A percentile compares a stretch with the other conserved stretches of the same genome.
These are phyloP conservation scores for Fagus sylvatica DNA, from an alignment of 306 rosid species.

Conservation along the genomic window DNA sequence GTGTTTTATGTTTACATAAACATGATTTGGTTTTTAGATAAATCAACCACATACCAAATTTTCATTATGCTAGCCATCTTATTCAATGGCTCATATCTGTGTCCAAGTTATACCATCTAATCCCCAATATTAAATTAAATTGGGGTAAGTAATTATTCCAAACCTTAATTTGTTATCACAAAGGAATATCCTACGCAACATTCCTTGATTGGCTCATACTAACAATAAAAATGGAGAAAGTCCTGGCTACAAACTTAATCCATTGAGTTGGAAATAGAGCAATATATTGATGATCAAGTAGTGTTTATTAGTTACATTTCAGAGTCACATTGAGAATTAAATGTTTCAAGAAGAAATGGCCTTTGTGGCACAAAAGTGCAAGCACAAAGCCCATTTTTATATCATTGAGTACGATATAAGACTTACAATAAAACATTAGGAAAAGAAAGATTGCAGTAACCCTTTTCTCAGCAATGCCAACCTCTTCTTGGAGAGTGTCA, in stretches of 20 bases:
- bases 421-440: conserved; percentile 6
- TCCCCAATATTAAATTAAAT: background rate
- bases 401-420: background rate
- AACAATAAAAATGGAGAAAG: background rate
- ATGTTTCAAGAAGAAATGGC: background rate
- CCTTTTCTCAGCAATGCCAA: conserved; percentile 12
- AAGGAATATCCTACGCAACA: background rate
- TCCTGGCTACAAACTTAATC: background rate
- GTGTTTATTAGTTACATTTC: background rate
- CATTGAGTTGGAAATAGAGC: background rate
- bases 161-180: background rate
- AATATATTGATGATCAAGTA: background rate
- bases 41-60: background rate
- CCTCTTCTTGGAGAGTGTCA: conserved; percentile 41
- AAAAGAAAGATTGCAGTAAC: conserved; percentile 1
- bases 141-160: background rate
- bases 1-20: background rate
- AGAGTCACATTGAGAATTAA: background rate
- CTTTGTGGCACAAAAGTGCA: background rate
- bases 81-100: background rate
- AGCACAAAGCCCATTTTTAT: background rate
- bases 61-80: background rate
- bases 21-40: background rate
- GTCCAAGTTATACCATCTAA: background rate
- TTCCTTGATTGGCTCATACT: background rate